Percentiles rank a stretch among this genome's conserved stretches.
These are phyloP conservation scores for Chionographis japonica DNA, from an alignment of 106 monocot species.

Conservation along the genomic window DNA sequence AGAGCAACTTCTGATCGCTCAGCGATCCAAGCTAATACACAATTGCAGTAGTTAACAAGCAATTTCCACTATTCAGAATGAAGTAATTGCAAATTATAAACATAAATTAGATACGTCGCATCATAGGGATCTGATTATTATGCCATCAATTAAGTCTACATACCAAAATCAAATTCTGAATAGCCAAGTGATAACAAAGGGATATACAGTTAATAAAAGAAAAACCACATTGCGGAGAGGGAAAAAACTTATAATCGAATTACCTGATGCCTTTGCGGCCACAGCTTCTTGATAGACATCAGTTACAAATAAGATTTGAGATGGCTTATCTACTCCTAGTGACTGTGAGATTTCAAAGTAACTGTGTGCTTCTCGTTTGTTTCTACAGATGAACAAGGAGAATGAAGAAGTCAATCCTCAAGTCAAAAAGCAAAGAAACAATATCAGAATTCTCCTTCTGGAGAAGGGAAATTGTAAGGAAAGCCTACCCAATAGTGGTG, in stretches of 20 bases:
- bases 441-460: too few relatives aligned
- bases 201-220: background rate
- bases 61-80: too few relatives aligned
- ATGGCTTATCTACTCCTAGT: conserved; percentile 81
- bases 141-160: too few relatives aligned
- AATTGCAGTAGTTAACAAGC: too few relatives aligned
- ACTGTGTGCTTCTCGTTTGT: conserved; percentile 83
- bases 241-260: background rate
- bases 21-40: too few relatives aligned
- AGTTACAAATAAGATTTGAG: conserved; percentile 87
- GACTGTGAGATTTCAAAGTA: conserved; percentile 85
- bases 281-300: conserved; percentile 96
- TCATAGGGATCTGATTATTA: too few relatives aligned
- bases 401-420: background rate
- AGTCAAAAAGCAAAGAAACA: too few relatives aligned
- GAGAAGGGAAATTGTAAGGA: background rate
- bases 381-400: conserved; percentile 41
- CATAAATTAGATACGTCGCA: too few relatives aligned
- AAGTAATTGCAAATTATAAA: too few relatives aligned
- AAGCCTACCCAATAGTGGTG: conserved; percentile 74
- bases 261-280: conserved; percentile 91
- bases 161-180: too few relatives aligned
- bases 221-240: background rate
- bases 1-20: too few relatives aligned
- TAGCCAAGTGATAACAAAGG: too few relatives aligned